Evolutionary conservation across 148 eudicot genomes (phyloP).

Genomic region (Chenopodium berlandieri): DNA sequence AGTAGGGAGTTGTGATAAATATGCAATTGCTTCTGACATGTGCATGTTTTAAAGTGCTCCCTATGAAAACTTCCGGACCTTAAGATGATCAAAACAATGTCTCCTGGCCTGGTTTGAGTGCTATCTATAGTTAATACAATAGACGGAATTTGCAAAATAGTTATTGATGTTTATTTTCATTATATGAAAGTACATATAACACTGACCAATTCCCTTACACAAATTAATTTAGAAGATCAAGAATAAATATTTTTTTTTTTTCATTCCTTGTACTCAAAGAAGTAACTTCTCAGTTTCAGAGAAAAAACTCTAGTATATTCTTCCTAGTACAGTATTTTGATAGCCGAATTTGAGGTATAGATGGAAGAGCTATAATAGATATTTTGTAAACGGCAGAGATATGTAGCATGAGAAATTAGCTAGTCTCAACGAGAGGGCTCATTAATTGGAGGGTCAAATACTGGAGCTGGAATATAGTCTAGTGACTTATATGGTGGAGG

Average conservation of each 20-base stretch:
- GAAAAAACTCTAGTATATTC: background rate
- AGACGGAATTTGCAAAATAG: background rate
- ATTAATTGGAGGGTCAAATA: background rate
- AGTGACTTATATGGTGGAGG: conserved; percentile 17
- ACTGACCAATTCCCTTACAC: background rate
- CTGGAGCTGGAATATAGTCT: conserved; percentile 15
- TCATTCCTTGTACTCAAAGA: background rate
- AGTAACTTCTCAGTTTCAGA: too few species aligned
- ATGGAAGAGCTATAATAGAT: background rate
- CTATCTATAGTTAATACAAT: background rate
- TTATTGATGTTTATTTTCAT: background rate
- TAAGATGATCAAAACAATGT: background rate
- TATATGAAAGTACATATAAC: background rate
- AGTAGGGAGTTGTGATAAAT: background rate
- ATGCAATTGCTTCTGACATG: background rate
- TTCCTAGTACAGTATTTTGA: background rate
- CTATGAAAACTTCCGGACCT: background rate
- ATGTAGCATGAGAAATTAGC: background rate
- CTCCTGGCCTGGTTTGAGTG: background rate
- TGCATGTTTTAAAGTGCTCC: background rate
- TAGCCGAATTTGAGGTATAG: background rate
- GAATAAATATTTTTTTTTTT: background rate
- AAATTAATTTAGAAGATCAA: background rate
- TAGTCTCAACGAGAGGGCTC: background rate
- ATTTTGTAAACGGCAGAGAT: too few species aligned